Conservation (phyloP, 176 grass and related monocot species). For the Hordeum vulgare region MorexV3_pseudomolecules_assembly NC_058520.1:535447254-535447753, state of each 20-base stretch:
- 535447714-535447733: neutral
- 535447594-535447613: constrained; percentile 43
- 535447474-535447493: constrained; percentile 55
- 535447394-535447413: neutral
- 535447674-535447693: constrained; percentile 35
- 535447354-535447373: neutral
- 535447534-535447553: constrained; percentile 52
- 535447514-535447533: constrained; percentile 67
- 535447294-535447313: neutral
- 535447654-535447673: constrained; percentile 66
- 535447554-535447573: constrained; percentile 46
- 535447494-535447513: constrained; percentile 58
- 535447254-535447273: too few species aligned
- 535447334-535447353: neutral
- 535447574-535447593: constrained; percentile 49
- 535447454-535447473: constrained; percentile 49
- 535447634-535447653: constrained; percentile 58
- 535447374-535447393: neutral
- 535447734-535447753: neutral
- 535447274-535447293: too few species aligned
- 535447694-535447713: neutral
- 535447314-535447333: neutral
- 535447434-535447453: neutral
- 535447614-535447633: constrained; percentile 73
- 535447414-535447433: neutral